Evolutionary conservation across 306 rosid genomes (phyloP), one percentile per base, ranked within the genome.

Genomic region (Carpinus viminea): DNA sequence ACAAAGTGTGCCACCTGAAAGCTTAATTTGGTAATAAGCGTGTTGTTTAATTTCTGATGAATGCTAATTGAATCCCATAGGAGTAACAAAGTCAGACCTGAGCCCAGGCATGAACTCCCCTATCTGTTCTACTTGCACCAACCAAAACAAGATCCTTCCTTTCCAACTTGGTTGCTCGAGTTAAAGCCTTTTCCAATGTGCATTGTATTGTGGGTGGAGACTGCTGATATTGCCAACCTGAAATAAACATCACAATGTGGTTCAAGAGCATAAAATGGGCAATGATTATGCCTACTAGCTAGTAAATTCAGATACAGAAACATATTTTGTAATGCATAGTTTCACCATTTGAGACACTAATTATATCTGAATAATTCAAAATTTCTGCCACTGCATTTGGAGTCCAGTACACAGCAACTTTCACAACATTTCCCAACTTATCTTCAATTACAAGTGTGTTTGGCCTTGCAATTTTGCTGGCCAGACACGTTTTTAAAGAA

Each of bases 181-280:
- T 87, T 74, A 95, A 73, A 74, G 97, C 96, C 6, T 85, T 86
- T 81, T 92, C 98, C 83, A 95, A 60, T 50, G 74, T 73, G 80
- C 92, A 87, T 80, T 95, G 98, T 68, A 95, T 72, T 17, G 98
- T 92, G 48, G 98, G 98, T 36, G 98, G 98, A 66, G 97, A 88
- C 78, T 71, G 83, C 86, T 95, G 98, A 85, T 91, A 95, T 78
- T 95, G 98, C 98, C 98, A 92, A 28, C 98, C 98, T 95, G 85
- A 78, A 76, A 83, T 56, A 60, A 61, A 66, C 45, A 60, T 74
- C 76, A 24, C 36, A 17, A 9, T 50, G 73, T 36, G 77, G 24
- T 21, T 59, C 61, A 70, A 74, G 52, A 56, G 11, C 51, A 66
- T 38, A 15, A 66, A 66, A 66, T 41, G 12, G 50, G 21, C 21